Evolutionary conservation across 1,284 basidiomycete genomes (phyloP), one percentile per base, ranked within the genome.

Genomic region (Austroboletus niveus): DNA sequence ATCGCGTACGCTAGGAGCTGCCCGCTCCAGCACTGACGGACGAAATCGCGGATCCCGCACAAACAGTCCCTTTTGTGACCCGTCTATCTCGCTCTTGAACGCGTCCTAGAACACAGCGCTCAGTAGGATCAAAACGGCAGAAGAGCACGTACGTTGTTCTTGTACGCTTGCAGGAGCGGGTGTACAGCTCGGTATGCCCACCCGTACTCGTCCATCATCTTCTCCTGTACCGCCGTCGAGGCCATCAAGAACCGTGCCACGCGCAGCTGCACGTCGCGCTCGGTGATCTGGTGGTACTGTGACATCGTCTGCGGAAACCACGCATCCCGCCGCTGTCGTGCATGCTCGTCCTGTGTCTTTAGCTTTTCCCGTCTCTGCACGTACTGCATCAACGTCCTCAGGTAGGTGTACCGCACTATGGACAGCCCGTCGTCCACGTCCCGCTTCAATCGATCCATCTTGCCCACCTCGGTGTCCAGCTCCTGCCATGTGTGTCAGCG

Each of bases 111-210:
- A 63, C 65, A 27, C n/a, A 32, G 8, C 1, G 22, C 22, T 60
- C 45, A 55, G 35, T 10, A 7, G 3, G 34, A 3, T 9, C 34
- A 8, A 42, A 24, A 51, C 22, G 39, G 5, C 3, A 10, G 24
- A 9, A 11, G 8, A 15, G 29, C 34, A 68, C 77, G 57, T 54
- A 81, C 77, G 52, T 75, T 71, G n/a, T 59, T 59, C 20, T 67
- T 62, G 59, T 70, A 79, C 7, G 69, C 63, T 1, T 72, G 59
- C 38, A 68, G 62, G 51, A 83, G 66, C 8, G 75, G 71, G 20
- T 68, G 59, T 24, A 75, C 74, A 53, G 77, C 72, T 51, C 72
- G 69, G 70, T 71, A 81, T 0, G 72, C 71, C 85, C 84, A 87
- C 1, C 66, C 66, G 60, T 72, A 81, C 48, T 80, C 72, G 14